Base-by-base conservation (phyloP, 176 grass and related monocot genomes). In the Calamus simplicifolius region DNA sequence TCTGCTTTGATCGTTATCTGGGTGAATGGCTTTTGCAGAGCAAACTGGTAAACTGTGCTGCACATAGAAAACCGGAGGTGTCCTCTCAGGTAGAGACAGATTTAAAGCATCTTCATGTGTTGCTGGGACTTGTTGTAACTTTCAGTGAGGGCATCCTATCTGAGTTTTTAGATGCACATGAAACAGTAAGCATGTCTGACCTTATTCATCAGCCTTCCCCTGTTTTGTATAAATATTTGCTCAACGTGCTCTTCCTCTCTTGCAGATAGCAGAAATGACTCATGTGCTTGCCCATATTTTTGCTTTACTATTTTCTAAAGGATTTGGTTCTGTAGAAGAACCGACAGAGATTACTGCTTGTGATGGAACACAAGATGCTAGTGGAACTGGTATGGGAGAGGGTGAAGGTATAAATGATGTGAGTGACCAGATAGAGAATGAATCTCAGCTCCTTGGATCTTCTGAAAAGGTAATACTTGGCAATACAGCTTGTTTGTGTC, bases 381-480 rank as follows among this genome's bases (percentile, higher is more conserved):
- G 58, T 69, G 92, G 92, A 75, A 96, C 92, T 71, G 92, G 92
- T 38, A 82, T 97, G 92, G 92, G 92, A 51, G 83, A 97, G 21
- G 92, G 92, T 56, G 77, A 91, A 59, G 92, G 92, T 50, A 29
- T 68, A 53, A 83, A 88, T 70, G 89, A 85, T 67, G 77, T 83
- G 57, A 91, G 87, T 55, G 85, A 89, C 66, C 77, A 88, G 77
- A 85, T 97, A 62, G 81, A 91, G 29, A 87, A 90, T 77, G 63
- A 71, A 72, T 76, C 84, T 16, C 87, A 88, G 73, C 78, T 95
- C 19, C 72, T 84, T 69, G 87, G 81, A 29, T 60, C 51, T 48
- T 62, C 83, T 70, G 75, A 77, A 57, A 83, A 48, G 81, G 92
- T 96, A 43, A 43, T 43, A 43, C 8, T 43, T 43, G 35, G 35